Base-by-base conservation (phyloP, 345 rosid genomes). In the Cardiospermum halicacabum region DNA sequence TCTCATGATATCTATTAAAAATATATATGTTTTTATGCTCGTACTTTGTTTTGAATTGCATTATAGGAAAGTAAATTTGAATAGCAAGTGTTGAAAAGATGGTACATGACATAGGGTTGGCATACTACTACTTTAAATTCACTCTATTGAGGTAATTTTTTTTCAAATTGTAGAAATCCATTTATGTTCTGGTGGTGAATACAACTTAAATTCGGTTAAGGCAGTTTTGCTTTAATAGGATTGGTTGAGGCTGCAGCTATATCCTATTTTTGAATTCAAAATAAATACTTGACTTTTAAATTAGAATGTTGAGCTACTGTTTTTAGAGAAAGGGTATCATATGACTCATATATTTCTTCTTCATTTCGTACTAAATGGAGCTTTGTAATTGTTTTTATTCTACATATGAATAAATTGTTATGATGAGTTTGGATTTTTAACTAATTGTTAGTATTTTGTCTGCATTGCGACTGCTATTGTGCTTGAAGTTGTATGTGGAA, bases 21-120 rank as follows among this genome's bases (percentile, higher is more conserved):
- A 11, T 34, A 34, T 7, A 5, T 43, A 5, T 16, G 15, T 6
- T 12, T 45, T 0, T 45, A n/a, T 30, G 30, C 10, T 3, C 7
- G 11, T 40, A 25, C 9, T 15, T 26, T 0, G 12, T 26, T 43
- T 62, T 31, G 21, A 53, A 21, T 5, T 40, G 47, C 53, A 15
- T 64, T 48, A 27, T 34, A 79, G 82, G 75, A 65, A 56, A 58
- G 54, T 28, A 74, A 71, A 66, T 59, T 71, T 60, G 82, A 78
- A 16, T 88, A 89, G 96, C 82, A 84, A 12, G 75, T 88, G 34
- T 81, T 89, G 37, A 31, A 85, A 79, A 75, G 92, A 65, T 93
- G 98, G 98, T 87, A 93, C 43, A 94, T 85, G 45, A 97, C 98
- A 13, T 93, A 97, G 97, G 75, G 76, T 56, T 90, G 98, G 98